Evolutionary conservation across 805 yeast species (phyloP).

Genomic region (Monosporozyma siamensis): DNA sequence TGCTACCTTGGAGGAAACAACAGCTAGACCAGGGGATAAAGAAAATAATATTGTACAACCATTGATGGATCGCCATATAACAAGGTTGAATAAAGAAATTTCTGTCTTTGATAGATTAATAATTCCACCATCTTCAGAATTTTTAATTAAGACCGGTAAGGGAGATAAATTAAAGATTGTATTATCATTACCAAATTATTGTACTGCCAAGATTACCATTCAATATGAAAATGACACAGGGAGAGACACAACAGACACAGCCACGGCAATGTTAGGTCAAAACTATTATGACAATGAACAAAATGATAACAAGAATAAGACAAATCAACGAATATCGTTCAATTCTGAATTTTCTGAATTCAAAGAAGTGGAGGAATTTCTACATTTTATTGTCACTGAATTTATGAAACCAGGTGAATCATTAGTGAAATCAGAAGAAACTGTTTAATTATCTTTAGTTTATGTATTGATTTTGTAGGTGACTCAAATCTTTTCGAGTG

Average conservation of each 20-base stretch:
- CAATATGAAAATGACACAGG: slow-evolving; percentile 10
- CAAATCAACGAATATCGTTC: slow-evolving; percentile 8
- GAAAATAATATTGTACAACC: background rate
- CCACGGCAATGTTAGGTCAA: too few relatives aligned
- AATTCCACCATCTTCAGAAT: slow-evolving; percentile 16
- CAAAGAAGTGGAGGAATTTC: slow-evolving; percentile 29
- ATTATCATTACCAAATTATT: slow-evolving; percentile 26
- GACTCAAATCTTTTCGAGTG: too few relatives aligned
- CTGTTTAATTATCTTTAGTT: too few relatives aligned
- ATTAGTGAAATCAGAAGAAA: too few relatives aligned
- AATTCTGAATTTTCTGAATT: slow-evolving; percentile 27
- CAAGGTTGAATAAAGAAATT: slow-evolving; percentile 20
- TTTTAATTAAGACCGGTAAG: slow-evolving; percentile 10
- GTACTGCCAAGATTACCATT: slow-evolving; percentile 23
- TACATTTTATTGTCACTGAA: slow-evolving; percentile 26
- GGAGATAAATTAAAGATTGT: slow-evolving; percentile 11
- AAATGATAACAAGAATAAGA: slow-evolving; percentile 1
- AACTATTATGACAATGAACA: too few relatives aligned
- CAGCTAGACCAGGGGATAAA: background rate
- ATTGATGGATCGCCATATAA: slow-evolving; percentile 16
- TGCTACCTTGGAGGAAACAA: slow-evolving; percentile 5
- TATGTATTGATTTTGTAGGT: background rate
- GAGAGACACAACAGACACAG: too few relatives aligned
- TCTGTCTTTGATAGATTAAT: slow-evolving; percentile 17
- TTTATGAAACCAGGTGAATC: too few relatives aligned